Percentiles rank a stretch among this genome's conserved stretches.
These are phyloP conservation scores for Boechera divaricarpa DNA, from an alignment of 345 rosid genomes.

Conservation along the genomic window DNA sequence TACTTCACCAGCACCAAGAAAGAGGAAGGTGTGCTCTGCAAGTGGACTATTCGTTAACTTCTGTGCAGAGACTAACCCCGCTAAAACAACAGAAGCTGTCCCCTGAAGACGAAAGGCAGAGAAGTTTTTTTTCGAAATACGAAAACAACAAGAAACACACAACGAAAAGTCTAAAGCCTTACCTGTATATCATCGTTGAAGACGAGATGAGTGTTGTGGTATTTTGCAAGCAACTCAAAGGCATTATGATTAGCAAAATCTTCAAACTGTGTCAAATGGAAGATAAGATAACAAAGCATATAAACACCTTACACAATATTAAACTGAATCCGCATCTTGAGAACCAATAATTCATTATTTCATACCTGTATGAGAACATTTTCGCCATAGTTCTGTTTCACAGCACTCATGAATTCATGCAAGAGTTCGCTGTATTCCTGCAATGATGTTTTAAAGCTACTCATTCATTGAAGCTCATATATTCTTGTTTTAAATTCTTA, in stretches of 20 bases:
- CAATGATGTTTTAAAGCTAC: slow-evolving; percentile 21
- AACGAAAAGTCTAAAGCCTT: not conserved
- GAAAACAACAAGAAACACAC: not conserved
- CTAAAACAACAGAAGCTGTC: slow-evolving; percentile 91
- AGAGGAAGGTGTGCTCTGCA: slow-evolving; percentile 80
- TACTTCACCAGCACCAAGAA: slow-evolving; percentile 98
- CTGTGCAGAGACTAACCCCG: slow-evolving; percentile 82
- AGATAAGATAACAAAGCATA: slow-evolving; percentile 19
- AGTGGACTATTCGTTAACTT: slow-evolving; percentile 71
- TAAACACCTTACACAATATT: not conserved
- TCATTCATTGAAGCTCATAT: not conserved
- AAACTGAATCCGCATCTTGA: not conserved
- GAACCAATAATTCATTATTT: slow-evolving; percentile 12
- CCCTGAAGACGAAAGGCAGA: slow-evolving; percentile 59
- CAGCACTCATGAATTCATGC: slow-evolving; percentile 87
- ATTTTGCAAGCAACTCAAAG: slow-evolving; percentile 76
- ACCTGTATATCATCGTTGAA: slow-evolving; percentile 99
- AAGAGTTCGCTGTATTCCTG: slow-evolving; percentile 84
- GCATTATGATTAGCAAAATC: slow-evolving; percentile 99
- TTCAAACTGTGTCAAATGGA: slow-evolving; percentile 67
- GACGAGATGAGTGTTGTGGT: slow-evolving; percentile 80
- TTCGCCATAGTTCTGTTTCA: slow-evolving; percentile 91
- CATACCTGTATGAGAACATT: slow-evolving; percentile 83
- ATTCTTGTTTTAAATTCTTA: not conserved
- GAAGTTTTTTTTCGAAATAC: not conserved